These are phyloP conservation scores for Phaeotremella skinneri DNA, from an alignment of 768 basidiomycete genomes.

Conservation along the genomic window DNA sequence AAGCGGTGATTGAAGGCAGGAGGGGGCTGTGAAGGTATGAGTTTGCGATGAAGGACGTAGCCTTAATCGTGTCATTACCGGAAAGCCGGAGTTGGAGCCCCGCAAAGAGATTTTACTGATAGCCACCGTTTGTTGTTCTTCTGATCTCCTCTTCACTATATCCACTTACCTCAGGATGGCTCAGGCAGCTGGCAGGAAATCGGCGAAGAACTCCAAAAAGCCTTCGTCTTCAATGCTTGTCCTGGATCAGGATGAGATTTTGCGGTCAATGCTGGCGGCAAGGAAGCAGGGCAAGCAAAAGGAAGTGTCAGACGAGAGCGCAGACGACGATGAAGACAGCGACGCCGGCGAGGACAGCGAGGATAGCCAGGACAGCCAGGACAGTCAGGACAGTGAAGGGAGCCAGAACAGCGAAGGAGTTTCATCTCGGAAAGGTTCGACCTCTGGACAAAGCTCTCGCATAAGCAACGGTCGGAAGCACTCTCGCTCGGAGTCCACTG, in stretches of 20 bases:
- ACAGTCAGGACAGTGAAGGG: constrained; percentile 4
- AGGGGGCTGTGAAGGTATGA: too few relatives aligned
- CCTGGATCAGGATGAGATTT: constrained; percentile 38
- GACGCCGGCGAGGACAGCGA: constrained; percentile 18
- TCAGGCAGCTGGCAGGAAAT: too few relatives aligned
- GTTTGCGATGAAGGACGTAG: too few relatives aligned
- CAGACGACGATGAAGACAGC: constrained; percentile 18
- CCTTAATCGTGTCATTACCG: too few relatives aligned
- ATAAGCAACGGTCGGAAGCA: constrained; percentile 1
- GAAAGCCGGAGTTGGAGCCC: background rate
- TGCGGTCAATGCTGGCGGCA: constrained; percentile 41
- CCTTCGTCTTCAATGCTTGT: background rate
- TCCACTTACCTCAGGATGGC: too few relatives aligned
- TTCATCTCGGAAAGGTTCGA: background rate
- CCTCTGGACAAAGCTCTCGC: background rate
- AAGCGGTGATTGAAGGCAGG: too few relatives aligned
- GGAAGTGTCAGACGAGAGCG: constrained; percentile 6
- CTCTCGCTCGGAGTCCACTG: constrained; percentile 6
- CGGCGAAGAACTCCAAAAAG: background rate
- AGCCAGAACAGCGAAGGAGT: background rate
- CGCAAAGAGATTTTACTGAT: background rate
- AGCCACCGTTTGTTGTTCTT: background rate
- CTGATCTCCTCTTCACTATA: background rate
- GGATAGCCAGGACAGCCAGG: constrained; percentile 9
- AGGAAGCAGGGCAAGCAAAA: constrained; percentile 28